A percentile compares a stretch with the other conserved stretches of the same genome.
These are phyloP conservation scores for Penicillium lagena DNA, from an alignment of 495 filamentous ascomycete genomes.

Conservation along the genomic window DNA sequence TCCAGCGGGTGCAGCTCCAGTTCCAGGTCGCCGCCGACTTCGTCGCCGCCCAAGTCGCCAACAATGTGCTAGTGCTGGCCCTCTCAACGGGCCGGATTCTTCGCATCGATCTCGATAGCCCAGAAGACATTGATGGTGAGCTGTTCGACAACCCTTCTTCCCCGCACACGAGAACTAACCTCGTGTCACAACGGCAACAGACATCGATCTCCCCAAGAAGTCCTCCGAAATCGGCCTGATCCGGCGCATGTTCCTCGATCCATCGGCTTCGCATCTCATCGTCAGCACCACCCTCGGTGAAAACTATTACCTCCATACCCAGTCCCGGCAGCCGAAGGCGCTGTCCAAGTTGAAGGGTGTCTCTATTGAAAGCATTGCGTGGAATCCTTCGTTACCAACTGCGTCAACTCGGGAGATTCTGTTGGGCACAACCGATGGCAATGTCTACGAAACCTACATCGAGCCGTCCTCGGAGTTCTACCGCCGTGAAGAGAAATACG, in stretches of 20 bases:
- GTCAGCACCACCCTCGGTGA: slow-evolving; percentile 87
- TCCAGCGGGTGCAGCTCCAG: slow-evolving; percentile 83
- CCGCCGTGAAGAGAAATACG: slow-evolving; percentile 86
- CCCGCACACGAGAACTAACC: too few species aligned
- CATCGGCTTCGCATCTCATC: slow-evolving; percentile 88
- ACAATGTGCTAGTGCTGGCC: slow-evolving; percentile 91
- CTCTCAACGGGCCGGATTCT: slow-evolving; percentile 83
- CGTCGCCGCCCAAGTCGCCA: slow-evolving; percentile 91
- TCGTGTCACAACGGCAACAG: slow-evolving; percentile 33
- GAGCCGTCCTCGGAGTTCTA: slow-evolving; percentile 93
- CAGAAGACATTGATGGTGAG: slow-evolving; percentile 90
- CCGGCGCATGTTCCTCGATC: slow-evolving; percentile 92
- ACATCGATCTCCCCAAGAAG: slow-evolving; percentile 96
- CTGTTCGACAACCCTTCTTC: background rate
- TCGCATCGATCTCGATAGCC: slow-evolving; percentile 86
- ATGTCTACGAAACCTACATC: slow-evolving; percentile 92
- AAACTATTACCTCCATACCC: slow-evolving; percentile 96
- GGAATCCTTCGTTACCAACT: slow-evolving; percentile 96
- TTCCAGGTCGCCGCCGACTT: slow-evolving; percentile 91
- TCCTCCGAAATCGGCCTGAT: slow-evolving; percentile 85
- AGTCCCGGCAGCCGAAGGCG: slow-evolving; percentile 78
- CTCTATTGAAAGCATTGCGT: slow-evolving; percentile 80
- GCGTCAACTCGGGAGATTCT: slow-evolving; percentile 94
- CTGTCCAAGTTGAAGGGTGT: slow-evolving; percentile 81
- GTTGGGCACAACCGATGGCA: slow-evolving; percentile 83